Conservation (phyloP, 148 eudicot species). For the Nepenthes mirabilis region DNA sequence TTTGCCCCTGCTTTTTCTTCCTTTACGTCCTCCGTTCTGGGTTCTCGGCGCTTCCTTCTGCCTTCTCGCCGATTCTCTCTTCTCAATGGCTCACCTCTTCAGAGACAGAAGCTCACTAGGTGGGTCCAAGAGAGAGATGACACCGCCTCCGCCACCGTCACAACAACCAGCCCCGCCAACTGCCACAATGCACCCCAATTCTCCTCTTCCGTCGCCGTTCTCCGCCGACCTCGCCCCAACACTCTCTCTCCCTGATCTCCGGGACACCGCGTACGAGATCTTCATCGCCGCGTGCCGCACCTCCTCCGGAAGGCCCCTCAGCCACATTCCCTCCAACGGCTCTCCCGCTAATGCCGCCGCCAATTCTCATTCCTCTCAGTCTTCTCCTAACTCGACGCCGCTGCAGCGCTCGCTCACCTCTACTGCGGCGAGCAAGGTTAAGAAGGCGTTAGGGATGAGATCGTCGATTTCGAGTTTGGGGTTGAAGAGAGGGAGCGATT, state of each 20-base stretch:
- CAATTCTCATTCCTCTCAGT: conserved; percentile 2
- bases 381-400: conserved; percentile 15
- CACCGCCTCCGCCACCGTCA: conserved; percentile 22
- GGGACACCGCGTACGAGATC: conserved; percentile 78
- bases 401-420: conserved; percentile 59
- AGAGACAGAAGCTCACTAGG: conserved; percentile 41
- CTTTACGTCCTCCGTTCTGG: neutral
- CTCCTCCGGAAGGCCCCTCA: conserved; percentile 58
- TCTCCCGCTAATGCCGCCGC: neutral
- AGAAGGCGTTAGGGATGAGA: conserved; percentile 83
- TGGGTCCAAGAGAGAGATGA: conserved; percentile 38
- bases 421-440: conserved; percentile 75
- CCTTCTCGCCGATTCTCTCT: conserved; percentile 5
- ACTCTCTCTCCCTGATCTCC: conserved; percentile 72
- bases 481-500: conserved; percentile 24
- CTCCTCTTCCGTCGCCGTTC: conserved; percentile 61
- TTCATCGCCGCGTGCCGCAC: conserved; percentile 81
- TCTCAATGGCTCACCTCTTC: conserved; percentile 73
- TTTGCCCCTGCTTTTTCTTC: neutral
- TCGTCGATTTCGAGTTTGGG: conserved; percentile 37
- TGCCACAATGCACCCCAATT: neutral
- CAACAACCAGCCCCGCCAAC: conserved; percentile 11
- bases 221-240: conserved; percentile 44
- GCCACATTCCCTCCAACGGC: conserved; percentile 20
- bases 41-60: neutral